Evolutionary conservation across 164 flowering plant genomes (phyloP).

Genomic region (Litsea cubeba): DNA sequence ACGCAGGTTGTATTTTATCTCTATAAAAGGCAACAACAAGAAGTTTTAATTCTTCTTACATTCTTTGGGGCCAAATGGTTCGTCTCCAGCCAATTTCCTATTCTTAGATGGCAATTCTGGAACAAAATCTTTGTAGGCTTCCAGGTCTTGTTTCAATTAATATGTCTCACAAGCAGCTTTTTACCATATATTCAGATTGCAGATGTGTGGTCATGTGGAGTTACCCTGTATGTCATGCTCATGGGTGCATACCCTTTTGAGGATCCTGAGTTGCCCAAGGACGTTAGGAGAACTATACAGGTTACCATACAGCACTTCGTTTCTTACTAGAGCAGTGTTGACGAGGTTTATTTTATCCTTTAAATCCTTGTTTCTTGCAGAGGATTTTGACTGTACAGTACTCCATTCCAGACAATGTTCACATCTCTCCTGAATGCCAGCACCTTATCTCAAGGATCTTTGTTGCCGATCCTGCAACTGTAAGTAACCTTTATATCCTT

Average conservation of each 20-base stretch:
- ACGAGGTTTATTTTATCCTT: background rate
- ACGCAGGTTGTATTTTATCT: background rate
- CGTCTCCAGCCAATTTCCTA: no score
- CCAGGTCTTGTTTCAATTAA: background rate
- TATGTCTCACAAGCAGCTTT: background rate
- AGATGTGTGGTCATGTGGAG: slow-evolving; percentile 95
- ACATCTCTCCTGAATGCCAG: slow-evolving; percentile 74
- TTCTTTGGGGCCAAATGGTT: no score
- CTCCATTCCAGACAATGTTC: slow-evolving; percentile 78
- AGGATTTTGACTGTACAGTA: slow-evolving; percentile 75
- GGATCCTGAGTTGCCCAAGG: slow-evolving; percentile 75
- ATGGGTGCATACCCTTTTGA: slow-evolving; percentile 92
- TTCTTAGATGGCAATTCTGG: no score
- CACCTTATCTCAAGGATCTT: slow-evolving; percentile 87
- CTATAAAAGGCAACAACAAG: no score
- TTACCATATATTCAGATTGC: slow-evolving; percentile 48
- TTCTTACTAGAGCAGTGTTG: background rate
- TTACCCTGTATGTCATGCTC: slow-evolving; percentile 82
- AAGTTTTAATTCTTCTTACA: no score
- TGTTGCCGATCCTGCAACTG: slow-evolving; percentile 75
- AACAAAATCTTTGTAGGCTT: background rate
- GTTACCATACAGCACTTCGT: slow-evolving; percentile 17
- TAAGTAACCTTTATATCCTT: slow-evolving; percentile 17
- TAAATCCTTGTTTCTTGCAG: slow-evolving; percentile 39
- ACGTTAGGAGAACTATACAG: slow-evolving; percentile 68